Evolutionary conservation across 352 stramenopile genomes (phyloP), one percentile per base, ranked within the genome.

Genomic region (Phytophthora parvispora): DNA sequence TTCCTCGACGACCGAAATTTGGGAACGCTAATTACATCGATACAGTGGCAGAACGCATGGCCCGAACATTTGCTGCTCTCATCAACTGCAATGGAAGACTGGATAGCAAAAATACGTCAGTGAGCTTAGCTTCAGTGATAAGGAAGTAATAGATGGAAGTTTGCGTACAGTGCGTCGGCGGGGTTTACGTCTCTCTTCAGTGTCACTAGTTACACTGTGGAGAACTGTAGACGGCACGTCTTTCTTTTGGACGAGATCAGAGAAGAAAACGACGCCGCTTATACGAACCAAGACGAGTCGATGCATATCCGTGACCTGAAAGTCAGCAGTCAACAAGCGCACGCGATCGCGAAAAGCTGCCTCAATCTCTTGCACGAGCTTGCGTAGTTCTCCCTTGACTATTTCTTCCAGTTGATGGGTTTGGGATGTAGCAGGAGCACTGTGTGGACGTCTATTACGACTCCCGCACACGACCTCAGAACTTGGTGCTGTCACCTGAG

Each of bases 201-300:
- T 20, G 24, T 36, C 40, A 22, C 40, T 36, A 8, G 36, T 45
- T 15, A 15, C n/a, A 40, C 20, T 60, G 28, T 22, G 38, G 29
- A 53, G 18, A 27, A 38, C 22, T 48, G 29, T 58, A 40, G 24
- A 36, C 4, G 38, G n/a, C 2, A 42, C 7, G 16, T 70, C 32
- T 43, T 72, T 65, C 56, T 69, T 73, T 22, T 72, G 60, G 42
- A 69, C 65, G 20, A 90, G 49, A 42, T 92, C 84, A 1, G 82
- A 91, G 53, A 80, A 77, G 42, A 84, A 89, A 12, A 92, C 80
- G 49, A 92, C 29, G 31, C 72, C 65, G 27, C 80, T 88, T 31
- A 91, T 64, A 38, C 84, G 80, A 40, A 90, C 54, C 34, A 92
- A 73, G 20, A 90, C 66, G 15, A 92, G 73, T 4, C 84, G 74